Evolutionary conservation across 1,139 yeast genomes (phyloP), one percentile per base, ranked within the genome.

Genomic region (Maudiozyma humilis): DNA sequence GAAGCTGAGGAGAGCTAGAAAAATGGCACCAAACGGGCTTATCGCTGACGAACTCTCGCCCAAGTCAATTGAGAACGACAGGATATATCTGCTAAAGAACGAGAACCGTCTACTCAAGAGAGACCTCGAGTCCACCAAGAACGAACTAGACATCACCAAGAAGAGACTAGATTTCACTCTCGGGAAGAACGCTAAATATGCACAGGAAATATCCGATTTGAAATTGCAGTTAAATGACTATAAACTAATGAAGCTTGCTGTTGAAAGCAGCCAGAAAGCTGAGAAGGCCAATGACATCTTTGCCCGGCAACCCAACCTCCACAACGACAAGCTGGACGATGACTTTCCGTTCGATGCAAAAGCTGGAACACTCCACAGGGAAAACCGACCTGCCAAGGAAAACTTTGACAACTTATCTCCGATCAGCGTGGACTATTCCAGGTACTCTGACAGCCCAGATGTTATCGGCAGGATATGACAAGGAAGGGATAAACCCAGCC

Each of bases 181-280:
- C 17, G 80, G 75, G 48, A 63, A 78, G 32, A 82, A 78, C 53
- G 72, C 63, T 12, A 70, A 73, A 56, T 65, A 79, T 18, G 67
- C 76, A 60, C 84, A 79, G 53, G 75, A 83, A 36, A 85, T 81
- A 2, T 31, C 36, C 10, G 40, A 41, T 30, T 20, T 43, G 5
- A 35, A 38, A 27, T 29, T 42, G 14, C 32, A 41, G 32, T 39
- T 34, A 57, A 73, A 80, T 65, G 74, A 75, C 3, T 65, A 79
- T 45, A 71, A 75, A 14, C 76, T 54, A 43, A 47, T 54, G 4
- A 48, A 53, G 5, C 44, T 54, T 10, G 41, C n/a, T 6, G 31
- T 30, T 51, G 33, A 56, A 14, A 14, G 14, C n/a, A n/a, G 14
- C 6, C 13, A 34, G 14, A 25, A 2, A 6, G 4, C 8, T 23